Conservation (phyloP, 768 basidiomycete species). For the Hemileccinum impolitum region DNA sequence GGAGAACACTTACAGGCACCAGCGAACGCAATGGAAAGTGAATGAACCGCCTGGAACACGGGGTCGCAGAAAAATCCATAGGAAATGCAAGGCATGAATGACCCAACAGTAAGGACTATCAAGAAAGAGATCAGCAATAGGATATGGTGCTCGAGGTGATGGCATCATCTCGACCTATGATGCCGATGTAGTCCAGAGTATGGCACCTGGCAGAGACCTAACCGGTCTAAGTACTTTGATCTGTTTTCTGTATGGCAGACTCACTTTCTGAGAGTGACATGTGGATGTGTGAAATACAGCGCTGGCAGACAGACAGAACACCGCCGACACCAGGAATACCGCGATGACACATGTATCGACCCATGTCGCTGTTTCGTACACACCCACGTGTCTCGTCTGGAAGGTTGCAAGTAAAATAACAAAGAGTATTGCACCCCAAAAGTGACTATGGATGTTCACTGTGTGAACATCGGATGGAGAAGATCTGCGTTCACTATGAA, state of each 20-base stretch:
- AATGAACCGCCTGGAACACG: constrained; percentile 50
- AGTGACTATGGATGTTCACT: constrained; percentile 88
- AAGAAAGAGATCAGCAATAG: constrained; percentile 7
- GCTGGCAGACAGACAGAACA: constrained; percentile 70
- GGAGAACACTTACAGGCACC: constrained; percentile 52
- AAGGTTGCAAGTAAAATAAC: constrained; percentile 52
- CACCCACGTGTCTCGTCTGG: constrained; percentile 46
- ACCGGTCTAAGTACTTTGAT: constrained; percentile 1
- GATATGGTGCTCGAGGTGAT: constrained; percentile 1
- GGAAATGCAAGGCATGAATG: constrained; percentile 72
- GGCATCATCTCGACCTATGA: constrained; percentile 46
- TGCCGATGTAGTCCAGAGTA: constrained; percentile 76
- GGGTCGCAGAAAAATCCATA: constrained; percentile 76
- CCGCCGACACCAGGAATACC: constrained; percentile 66
- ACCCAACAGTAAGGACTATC: constrained; percentile 67
- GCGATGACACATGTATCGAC: constrained; percentile 55
- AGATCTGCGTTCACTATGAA: constrained; percentile 2
- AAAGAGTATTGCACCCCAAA: constrained; percentile 67
- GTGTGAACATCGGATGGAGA: constrained; percentile 12
- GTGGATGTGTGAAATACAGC: constrained; percentile 69
- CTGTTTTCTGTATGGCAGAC: constrained; percentile 11
- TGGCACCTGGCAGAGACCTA: constrained; percentile 62
- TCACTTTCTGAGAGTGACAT: constrained; percentile 70
- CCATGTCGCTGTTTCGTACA: constrained; percentile 56
- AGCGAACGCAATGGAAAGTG: constrained; percentile 46